A percentile compares a stretch with the other conserved stretches of the same genome.
Conservation (phyloP, 179 eudicot species). For the Dionaea muscipula region DNA sequence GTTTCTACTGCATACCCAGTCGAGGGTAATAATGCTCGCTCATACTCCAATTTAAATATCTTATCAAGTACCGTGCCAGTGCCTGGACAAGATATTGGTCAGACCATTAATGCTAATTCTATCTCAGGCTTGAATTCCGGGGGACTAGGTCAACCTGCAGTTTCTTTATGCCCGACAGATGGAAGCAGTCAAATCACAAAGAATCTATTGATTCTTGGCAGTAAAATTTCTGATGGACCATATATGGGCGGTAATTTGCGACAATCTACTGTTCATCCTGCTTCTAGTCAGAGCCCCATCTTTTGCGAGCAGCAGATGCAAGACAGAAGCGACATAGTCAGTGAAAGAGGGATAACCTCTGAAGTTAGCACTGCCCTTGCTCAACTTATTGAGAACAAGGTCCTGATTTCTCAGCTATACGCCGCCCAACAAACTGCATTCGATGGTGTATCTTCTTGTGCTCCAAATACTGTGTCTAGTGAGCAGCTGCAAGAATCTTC, state of each 20-base stretch:
- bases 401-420: too few species aligned
- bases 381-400: too few species aligned
- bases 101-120: conserved; percentile 13
- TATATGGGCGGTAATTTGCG: conserved; percentile 16
- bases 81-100: conserved; percentile 19
- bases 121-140: conserved; percentile 16
- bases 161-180: conserved; percentile 18
- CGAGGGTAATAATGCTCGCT: conserved; percentile 11
- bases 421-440: conserved; percentile 1
- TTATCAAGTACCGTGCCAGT: conserved; percentile 11
- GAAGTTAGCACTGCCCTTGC: too few species aligned
- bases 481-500: conserved; percentile 27
- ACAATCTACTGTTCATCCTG: conserved; percentile 10
- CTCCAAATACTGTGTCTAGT: conserved; percentile 13
- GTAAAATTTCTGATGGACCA: conserved; percentile 16
- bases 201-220: conserved; percentile 4
- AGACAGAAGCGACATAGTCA: too few species aligned
- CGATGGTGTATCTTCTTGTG: conserved; percentile 6
- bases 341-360: too few species aligned
- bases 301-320: conserved; percentile 26
- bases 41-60: conserved; percentile 5
- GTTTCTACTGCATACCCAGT: conserved; percentile 10
- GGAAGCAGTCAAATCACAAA: conserved; percentile 12
- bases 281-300: conserved; percentile 14
- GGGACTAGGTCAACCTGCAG: conserved; percentile 20